Conservation (phyloP, 441 rosid species). For the Syzygium syzygioides region DNA sequence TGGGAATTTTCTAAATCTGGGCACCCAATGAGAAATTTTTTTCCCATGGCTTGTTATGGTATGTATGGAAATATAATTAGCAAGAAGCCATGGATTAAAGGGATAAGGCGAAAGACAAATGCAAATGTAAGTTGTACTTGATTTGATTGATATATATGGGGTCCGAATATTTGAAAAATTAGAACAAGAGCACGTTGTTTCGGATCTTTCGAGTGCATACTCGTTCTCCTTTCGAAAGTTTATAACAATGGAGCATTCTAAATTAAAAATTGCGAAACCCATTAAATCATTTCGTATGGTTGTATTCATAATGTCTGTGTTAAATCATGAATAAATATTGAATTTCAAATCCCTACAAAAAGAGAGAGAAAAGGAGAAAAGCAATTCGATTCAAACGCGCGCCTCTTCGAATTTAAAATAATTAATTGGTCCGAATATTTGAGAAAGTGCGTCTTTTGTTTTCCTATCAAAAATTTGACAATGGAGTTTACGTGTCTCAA, state of each 20-base stretch:
- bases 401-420: fast-evolving
- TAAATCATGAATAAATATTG: not conserved
- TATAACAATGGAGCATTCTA: not conserved
- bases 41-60: not conserved
- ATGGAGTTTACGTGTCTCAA: not conserved
- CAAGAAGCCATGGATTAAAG: not conserved
- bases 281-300: fast-evolving
- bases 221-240: not conserved
- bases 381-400: fast-evolving
- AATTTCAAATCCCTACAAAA: not conserved
- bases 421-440: not conserved
- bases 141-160: fast-evolving
- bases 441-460: not conserved
- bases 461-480: not conserved
- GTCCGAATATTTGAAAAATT: not conserved
- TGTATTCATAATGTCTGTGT: not conserved
- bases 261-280: not conserved
- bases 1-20: not conserved
- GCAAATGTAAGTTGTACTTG: fast-evolving
- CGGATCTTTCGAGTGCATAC: not conserved
- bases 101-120: not conserved
- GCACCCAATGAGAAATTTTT: not conserved
- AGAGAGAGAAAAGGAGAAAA: not conserved
- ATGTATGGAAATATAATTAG: not conserved
- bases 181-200: not conserved